Evolutionary conservation across 768 basidiomycete genomes (phyloP), one percentile per base, ranked within the genome.

Genomic region (Harrya chromipes): DNA sequence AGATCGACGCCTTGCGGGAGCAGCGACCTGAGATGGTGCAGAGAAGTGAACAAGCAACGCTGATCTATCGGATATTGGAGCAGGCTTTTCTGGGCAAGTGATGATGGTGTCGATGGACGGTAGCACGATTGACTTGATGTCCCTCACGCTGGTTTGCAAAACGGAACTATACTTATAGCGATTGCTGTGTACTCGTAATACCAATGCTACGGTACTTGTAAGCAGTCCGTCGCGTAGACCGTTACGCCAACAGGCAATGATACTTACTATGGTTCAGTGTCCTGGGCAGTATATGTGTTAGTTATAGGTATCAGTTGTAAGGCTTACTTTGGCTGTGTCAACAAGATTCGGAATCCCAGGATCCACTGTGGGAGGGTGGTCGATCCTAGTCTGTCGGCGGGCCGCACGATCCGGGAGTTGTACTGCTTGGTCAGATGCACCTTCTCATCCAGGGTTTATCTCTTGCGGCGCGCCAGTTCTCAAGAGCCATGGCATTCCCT

Each of bases 1-100:
- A 93, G 65, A 73, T 93, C 13, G 90, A 93, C 60, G 80, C 75
- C 23, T 66, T 93, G 56, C 71, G 90, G 54, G 90, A 93, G 70
- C 90, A 92, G 65, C 70, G 90, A 29, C 83, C 84, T 3, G 77
- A 83, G 23, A 92, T 93, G 90, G 88, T 92, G 29, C 82, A 92
- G 70, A 74, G 78, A 49, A 67, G 73, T 6, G 84, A 85, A 53
- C 90, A 92, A 65, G 66, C 80, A 5, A 29, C 73, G 4, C 67
- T 90, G 47, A 71, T 91, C 38, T 91, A 91, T 63, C 75, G 83
- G 51, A 70, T 83, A 24, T 68, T 89, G 21, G 54, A 59, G 6
- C 64, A 58, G 39, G 66, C 62, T 0, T 62, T 68, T 42, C 6
- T 26, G 44, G 23, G 39, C 26, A 53, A 42, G 37, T 67, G 37